phyloP scores from a whole-genome alignment of 179 eudicot species.

The Vitellaria paradoxa region DNA sequence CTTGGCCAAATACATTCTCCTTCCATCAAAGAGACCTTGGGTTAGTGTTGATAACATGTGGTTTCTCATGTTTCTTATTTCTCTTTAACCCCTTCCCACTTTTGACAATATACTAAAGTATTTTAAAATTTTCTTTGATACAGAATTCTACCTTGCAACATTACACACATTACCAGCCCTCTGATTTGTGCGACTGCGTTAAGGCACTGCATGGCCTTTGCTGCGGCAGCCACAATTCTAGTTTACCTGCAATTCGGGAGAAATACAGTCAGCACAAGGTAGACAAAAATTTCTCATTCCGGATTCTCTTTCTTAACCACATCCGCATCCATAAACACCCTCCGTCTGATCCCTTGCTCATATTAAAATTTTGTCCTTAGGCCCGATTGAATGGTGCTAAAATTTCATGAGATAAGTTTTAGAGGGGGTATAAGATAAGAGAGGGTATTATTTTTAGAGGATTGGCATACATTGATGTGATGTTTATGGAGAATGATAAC shows the following conservation, averaged over 20 bases:
- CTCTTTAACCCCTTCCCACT: too few relatives aligned
- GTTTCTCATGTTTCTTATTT: not conserved
- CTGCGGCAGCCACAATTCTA: slow-evolving; percentile 48
- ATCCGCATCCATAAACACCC: not conserved
- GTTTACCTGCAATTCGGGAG: slow-evolving; percentile 79
- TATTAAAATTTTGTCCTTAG: too few relatives aligned
- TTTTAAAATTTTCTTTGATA: not conserved
- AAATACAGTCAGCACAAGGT: slow-evolving; percentile 92
- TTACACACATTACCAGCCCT: slow-evolving; percentile 73
- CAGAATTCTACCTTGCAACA: slow-evolving; percentile 73
- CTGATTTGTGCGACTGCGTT: slow-evolving; percentile 63
- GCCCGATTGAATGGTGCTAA: too few relatives aligned
- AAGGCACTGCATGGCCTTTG: slow-evolving; percentile 63
- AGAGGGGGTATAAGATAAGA: too few relatives aligned
- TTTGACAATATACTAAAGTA: not conserved
- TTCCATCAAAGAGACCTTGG: slow-evolving; percentile 61
- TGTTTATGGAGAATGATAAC: too few relatives aligned
- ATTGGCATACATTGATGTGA: too few relatives aligned
- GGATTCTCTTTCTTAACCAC: not conserved
- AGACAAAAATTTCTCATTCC: slow-evolving; percentile 16
- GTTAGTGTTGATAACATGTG: slow-evolving; percentile 26
- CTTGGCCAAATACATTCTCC: slow-evolving; percentile 56
- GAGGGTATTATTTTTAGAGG: too few relatives aligned
- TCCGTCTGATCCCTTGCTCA: not conserved
- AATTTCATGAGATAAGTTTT: too few relatives aligned